Evolutionary conservation across 345 rosid species (phyloP).

Genomic region (Bruguiera parviflora): DNA sequence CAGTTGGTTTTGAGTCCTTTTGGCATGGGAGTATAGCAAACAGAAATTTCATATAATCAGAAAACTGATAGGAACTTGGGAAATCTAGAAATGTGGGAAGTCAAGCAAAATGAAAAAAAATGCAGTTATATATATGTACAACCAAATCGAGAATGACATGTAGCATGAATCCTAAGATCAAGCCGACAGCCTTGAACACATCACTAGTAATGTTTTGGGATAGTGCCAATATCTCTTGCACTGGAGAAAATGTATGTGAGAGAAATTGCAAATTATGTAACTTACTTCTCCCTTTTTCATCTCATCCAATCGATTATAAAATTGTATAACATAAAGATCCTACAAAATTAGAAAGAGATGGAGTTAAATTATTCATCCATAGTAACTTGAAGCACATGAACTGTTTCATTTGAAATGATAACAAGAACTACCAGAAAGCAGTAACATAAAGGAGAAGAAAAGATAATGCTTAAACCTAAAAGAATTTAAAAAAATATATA

Average conservation of each 20-base stretch:
- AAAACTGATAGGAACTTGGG: not conserved
- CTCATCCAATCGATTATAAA: constrained; percentile 78
- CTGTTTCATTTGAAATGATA: not conserved
- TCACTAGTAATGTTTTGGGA: not conserved
- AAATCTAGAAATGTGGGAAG: not conserved
- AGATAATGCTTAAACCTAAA: not conserved
- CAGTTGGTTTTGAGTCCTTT: constrained; percentile 13
- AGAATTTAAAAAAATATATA: not conserved
- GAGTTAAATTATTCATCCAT: not conserved
- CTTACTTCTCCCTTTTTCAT: constrained; percentile 90
- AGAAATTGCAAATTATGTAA: constrained; percentile 19
- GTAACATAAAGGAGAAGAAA: not conserved
- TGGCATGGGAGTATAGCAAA: not conserved
- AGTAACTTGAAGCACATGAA: not conserved
- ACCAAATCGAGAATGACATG: too few relatives aligned
- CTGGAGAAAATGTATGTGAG: not conserved
- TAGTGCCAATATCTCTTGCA: not conserved
- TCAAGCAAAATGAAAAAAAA: not conserved
- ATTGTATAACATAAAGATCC: constrained; percentile 75
- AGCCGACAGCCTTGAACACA: not conserved
- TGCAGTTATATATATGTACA: too few relatives aligned
- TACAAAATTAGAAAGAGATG: constrained; percentile 27
- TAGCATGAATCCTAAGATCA: too few relatives aligned
- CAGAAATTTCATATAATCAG: not conserved
- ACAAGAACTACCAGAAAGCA: not conserved